A percentile compares a stretch with the other conserved stretches of the same genome.
phyloP scores from a whole-genome alignment of 805 yeast genomes.

The Isabelozyma heimii region DNA sequence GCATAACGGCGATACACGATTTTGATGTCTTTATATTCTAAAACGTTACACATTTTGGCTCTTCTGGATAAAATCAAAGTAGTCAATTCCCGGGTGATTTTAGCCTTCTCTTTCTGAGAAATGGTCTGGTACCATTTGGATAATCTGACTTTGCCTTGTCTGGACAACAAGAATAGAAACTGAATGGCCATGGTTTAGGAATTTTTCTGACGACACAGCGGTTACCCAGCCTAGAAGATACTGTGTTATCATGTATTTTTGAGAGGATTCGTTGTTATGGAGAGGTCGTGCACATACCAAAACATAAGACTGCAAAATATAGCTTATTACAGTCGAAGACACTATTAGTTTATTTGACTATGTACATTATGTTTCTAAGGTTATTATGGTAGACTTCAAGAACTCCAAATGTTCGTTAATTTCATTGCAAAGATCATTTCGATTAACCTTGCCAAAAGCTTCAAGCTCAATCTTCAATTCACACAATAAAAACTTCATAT shows the following conservation, averaged over 20 bases:
- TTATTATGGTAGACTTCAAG: constrained; percentile 34
- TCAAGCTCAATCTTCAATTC: constrained; percentile 45
- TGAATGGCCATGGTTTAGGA: constrained; percentile 64
- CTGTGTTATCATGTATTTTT: neutral
- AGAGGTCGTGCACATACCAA: neutral
- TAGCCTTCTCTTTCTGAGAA: constrained; percentile 80
- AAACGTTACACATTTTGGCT: constrained; percentile 92
- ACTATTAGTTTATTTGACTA: neutral
- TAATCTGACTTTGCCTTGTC: constrained; percentile 93
- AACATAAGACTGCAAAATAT: neutral
- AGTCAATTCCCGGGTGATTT: constrained; percentile 80
- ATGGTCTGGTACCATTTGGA: constrained; percentile 90
- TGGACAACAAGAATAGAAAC: constrained; percentile 76
- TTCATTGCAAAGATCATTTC: constrained; percentile 48
- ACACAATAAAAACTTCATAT: constrained; percentile 55
- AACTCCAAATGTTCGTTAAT: constrained; percentile 44
- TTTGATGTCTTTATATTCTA: constrained; percentile 82
- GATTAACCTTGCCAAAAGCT: constrained; percentile 40
- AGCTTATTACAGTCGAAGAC: neutral
- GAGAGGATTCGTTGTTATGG: neutral
- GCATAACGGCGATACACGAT: constrained; percentile 92
- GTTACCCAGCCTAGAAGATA: neutral
- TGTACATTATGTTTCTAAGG: constrained; percentile 25
- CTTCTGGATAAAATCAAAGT: constrained; percentile 81
- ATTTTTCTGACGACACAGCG: neutral